Conservation (phyloP, 441 rosid species). For the Jatropha multifida region DNA sequence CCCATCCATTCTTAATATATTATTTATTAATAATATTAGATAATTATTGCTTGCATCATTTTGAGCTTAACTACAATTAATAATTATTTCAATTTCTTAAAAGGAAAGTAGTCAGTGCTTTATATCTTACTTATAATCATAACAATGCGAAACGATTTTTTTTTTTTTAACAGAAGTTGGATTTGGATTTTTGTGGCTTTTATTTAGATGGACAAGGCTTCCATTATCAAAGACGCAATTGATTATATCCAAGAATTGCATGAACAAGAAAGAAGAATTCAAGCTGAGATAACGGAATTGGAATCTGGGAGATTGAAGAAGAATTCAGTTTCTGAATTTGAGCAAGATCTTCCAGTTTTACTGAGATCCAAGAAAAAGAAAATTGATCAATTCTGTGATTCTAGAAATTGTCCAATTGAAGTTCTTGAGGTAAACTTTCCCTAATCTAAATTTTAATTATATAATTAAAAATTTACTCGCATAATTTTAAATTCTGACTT, state of each 20-base stretch:
- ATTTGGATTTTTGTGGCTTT: neutral
- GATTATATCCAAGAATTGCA: slow-evolving; percentile 83
- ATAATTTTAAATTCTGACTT: no score
- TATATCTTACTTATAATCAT: neutral
- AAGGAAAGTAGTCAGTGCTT: neutral
- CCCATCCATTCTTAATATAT: neutral
- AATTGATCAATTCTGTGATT: slow-evolving; percentile 36
- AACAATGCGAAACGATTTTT: neutral
- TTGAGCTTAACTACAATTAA: neutral
- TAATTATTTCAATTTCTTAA: neutral
- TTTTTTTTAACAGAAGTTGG: neutral
- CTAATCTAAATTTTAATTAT: no score
- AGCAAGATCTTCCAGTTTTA: slow-evolving; percentile 53
- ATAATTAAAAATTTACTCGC: no score
- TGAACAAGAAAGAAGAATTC: slow-evolving; percentile 65
- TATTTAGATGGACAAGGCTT: slow-evolving; percentile 93
- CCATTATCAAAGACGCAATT: slow-evolving; percentile 91
- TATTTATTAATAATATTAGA: neutral
- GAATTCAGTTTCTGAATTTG: slow-evolving; percentile 41
- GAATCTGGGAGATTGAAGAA: slow-evolving; percentile 54
- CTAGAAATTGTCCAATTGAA: slow-evolving; percentile 54
- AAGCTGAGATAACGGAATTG: slow-evolving; percentile 65
- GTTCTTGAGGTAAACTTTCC: slow-evolving; percentile 53
- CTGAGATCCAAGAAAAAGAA: slow-evolving; percentile 70
- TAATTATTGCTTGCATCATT: neutral